Conservation (phyloP, 2,329 filamentous ascomycete species). For the Ascochyta clinopodiicola region DNA sequence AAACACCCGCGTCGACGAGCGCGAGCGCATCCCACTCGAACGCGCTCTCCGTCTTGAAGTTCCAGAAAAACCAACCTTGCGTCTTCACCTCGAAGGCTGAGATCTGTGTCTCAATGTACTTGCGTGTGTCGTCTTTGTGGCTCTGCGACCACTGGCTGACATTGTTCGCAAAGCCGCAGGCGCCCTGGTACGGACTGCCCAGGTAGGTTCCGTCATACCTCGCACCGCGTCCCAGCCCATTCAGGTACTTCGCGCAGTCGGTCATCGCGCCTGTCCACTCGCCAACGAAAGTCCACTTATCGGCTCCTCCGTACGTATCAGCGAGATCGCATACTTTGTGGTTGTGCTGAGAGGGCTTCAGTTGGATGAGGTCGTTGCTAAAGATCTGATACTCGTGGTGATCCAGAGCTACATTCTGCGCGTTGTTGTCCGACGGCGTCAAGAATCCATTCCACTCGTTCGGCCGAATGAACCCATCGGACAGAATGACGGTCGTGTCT, state of each 20-base stretch:
- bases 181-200: conserved; percentile 58
- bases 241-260: conserved; percentile 60
- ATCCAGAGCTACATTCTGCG: conserved; percentile 66
- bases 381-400: conserved; percentile 75
- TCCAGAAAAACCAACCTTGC: conserved; percentile 64
- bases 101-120: conserved; percentile 63
- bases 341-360: conserved; percentile 61
- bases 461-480: conserved; percentile 63
- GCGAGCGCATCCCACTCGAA: conserved; percentile 62
- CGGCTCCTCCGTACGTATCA: conserved; percentile 56
- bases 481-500: conserved; percentile 61
- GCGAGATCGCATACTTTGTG: conserved; percentile 63
- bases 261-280: conserved; percentile 75
- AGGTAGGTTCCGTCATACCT: conserved; percentile 65
- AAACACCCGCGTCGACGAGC: conserved; percentile 59
- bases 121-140: conserved; percentile 55
- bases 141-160: conserved; percentile 56
- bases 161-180: conserved; percentile 60
- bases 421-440: conserved; percentile 56
- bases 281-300: conserved; percentile 70
- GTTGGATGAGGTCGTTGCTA: conserved; percentile 57
- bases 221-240: conserved; percentile 65
- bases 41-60: conserved; percentile 63
- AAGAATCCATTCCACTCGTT: conserved; percentile 68
- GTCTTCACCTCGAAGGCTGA: conserved; percentile 58